These are phyloP conservation scores for Amesomyces nigricolor DNA, from an alignment of 2,329 filamentous ascomycete genomes.

Conservation along the genomic window DNA sequence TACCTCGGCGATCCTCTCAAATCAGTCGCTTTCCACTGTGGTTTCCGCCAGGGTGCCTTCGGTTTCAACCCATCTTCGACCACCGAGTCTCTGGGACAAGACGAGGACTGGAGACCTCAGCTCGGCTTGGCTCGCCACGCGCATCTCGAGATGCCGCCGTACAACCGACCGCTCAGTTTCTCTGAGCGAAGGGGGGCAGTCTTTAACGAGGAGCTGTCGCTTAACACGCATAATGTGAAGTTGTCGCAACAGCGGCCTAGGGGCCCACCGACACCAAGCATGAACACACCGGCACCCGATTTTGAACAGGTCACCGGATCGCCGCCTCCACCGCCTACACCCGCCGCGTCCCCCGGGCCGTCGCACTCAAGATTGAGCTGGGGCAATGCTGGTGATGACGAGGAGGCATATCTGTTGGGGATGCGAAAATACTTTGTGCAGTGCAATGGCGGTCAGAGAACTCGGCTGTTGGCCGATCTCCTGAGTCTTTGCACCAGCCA, in stretches of 20 bases:
- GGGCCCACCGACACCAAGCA: constrained; percentile 61
- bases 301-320: constrained; percentile 58
- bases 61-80: not conserved
- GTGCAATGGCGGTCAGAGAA: constrained; percentile 68
- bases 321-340: constrained; percentile 59
- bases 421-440: constrained; percentile 75
- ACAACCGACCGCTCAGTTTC: constrained; percentile 51
- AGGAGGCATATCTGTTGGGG: constrained; percentile 76
- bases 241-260: constrained; percentile 46
- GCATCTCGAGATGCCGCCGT: constrained; percentile 36
- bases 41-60: not conserved
- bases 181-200: constrained; percentile 56
- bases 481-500: constrained; percentile 93
- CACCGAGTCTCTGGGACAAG: not conserved
- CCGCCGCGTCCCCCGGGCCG: constrained; percentile 59
- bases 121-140: constrained; percentile 40
- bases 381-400: constrained; percentile 71
- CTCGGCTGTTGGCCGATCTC: constrained; percentile 77
- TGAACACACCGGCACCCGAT: constrained; percentile 58
- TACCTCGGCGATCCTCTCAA: not conserved
- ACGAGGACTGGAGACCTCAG: not conserved
- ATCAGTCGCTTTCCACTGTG: not conserved
- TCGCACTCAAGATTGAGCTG: constrained; percentile 61
- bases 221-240: constrained; percentile 50
- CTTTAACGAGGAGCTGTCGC: constrained; percentile 51